Conservation (phyloP, 1,139 yeast genomes). For the Lodderomyces jiufengensis region DNA sequence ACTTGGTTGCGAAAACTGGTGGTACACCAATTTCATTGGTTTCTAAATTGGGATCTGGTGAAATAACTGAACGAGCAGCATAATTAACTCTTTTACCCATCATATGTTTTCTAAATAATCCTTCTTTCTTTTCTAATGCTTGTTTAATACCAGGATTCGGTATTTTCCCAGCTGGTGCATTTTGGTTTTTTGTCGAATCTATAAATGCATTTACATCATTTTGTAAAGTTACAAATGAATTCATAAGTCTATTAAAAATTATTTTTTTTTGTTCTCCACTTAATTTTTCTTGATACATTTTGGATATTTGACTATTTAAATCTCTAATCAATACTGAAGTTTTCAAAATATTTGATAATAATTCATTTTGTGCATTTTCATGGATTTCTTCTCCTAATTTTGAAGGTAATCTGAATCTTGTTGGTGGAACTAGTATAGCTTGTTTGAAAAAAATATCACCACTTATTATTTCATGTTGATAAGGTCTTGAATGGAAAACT, state of each 20-base stretch:
- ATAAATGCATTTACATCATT: slow-evolving; percentile 92
- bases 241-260: slow-evolving; percentile 86
- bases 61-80: slow-evolving; percentile 98
- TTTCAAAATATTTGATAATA: slow-evolving; percentile 72
- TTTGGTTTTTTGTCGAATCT: slow-evolving; percentile 86
- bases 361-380: slow-evolving; percentile 90
- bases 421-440: slow-evolving; percentile 89
- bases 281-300: slow-evolving; percentile 58
- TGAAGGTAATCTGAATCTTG: slow-evolving; percentile 95
- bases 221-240: slow-evolving; percentile 89
- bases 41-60: slow-evolving; percentile 97
- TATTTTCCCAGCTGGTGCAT: slow-evolving; percentile 60
- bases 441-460: slow-evolving; percentile 93
- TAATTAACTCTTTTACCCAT: slow-evolving; percentile 99
- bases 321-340: slow-evolving; percentile 84
- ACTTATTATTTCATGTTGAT: slow-evolving; percentile 42
- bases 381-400: slow-evolving; percentile 95
- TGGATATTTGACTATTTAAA: slow-evolving; percentile 73
- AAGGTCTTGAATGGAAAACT: slow-evolving; percentile 77
- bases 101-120: slow-evolving; percentile 97
- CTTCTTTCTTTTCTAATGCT: slow-evolving; percentile 97
- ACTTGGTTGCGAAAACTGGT: slow-evolving; percentile 92
- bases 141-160: slow-evolving; percentile 96
- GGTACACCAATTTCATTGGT: slow-evolving; percentile 99
- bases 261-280: slow-evolving; percentile 64